Evolutionary conservation across 2,329 filamentous ascomycete species (phyloP), one percentile per base, ranked within the genome.

Genomic region (Colletotrichum limetticola): DNA sequence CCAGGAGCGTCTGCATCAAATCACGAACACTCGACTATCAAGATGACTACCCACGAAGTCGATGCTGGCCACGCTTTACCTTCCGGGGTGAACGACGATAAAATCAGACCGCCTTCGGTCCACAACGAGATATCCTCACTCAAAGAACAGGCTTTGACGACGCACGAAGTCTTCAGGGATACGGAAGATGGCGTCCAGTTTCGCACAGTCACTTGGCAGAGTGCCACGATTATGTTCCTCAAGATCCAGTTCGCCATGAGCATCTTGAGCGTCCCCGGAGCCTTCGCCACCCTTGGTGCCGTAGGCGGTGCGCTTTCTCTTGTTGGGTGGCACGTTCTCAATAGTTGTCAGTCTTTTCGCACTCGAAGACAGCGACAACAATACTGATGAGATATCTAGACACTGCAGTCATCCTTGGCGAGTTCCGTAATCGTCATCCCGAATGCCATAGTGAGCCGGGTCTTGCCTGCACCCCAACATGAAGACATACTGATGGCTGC

Each of bases 271-370:
- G 61, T 77, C 3, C 76, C 76, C 2, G 68, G 67, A 8, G 67
- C 74, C 0, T 63, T 78, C n/a, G 68, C 66, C 7, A 74, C 75
- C 0, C 65, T 77, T 4, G 77, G 77, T 7, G 73, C 78, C 61
- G 78, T 76, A 19, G 77, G 57, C 24, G 82, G 89, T 55, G 85
- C 84, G 1, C 87, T 90, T 3, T 78, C 9, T 35, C 28, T 63
- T 26, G 59, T 32, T 14, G 42, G 42, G 11, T 49, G 42, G 42
- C 42, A 49, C 19, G 42, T 49, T n/a, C 42, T 49, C 42, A 49
- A 49, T 19, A 49, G 19, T 22, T 49, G 42, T 49, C n/a, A 9
- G 42, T 49, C 42, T n/a, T 6, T 6, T 8, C 42, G 16, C 7
- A 22, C 19, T 49, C 19, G 19, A 49, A n/a, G 42, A n/a, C 19